Evolutionary conservation across 2,329 filamentous ascomycete genomes (phyloP), one percentile per base, ranked within the genome.

Genomic region (Talaromyces sp.): DNA sequence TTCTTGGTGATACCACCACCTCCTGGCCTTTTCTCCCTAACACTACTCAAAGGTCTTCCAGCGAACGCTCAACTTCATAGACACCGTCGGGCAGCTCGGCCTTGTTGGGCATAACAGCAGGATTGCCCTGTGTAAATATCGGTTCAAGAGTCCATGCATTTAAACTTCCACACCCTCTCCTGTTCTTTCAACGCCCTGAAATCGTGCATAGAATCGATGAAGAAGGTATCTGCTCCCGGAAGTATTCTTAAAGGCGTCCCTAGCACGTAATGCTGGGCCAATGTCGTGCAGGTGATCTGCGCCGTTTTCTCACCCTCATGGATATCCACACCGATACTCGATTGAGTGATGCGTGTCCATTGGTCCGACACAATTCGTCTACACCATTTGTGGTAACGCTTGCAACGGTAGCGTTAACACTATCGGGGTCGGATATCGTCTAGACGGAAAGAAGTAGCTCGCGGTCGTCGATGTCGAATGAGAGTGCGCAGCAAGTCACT

Each of bases 281-380:
- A 37, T 35, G 58, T 35, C n/a, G 33, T 33, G 58, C 58, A 60
- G 58, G 19, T 37, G 16, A 60, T 37, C 58, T 60, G 45, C 41
- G 43, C 58, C n/a, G 58, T 60, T 31, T 31, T 24, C 3, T 11
- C 58, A 13, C 41, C 58, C 1, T 60, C 58, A 14, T 33, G 41
- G 43, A 60, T 47, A 16, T 48, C 43, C 27, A 50, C 41, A 16
- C 58, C 43, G 43, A 50, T 37, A 37, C 33, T 37, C 27, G 16
- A 60, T 33, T 9, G 19, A 47, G 43, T 60, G 43, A 10, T 60
- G 43, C 27, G 58, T 60, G 31, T 60, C 58, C 58, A 60, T 60
- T 27, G 58, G 43, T 6, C 58, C 31, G 19, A 22, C 14, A 33
- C 27, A 60, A 16, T 9, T 60, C 31, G 3, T 48, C 58, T 27